Base-by-base conservation (phyloP, 352 stramenopile genomes). In the Thalassiosira exigua region DNA sequence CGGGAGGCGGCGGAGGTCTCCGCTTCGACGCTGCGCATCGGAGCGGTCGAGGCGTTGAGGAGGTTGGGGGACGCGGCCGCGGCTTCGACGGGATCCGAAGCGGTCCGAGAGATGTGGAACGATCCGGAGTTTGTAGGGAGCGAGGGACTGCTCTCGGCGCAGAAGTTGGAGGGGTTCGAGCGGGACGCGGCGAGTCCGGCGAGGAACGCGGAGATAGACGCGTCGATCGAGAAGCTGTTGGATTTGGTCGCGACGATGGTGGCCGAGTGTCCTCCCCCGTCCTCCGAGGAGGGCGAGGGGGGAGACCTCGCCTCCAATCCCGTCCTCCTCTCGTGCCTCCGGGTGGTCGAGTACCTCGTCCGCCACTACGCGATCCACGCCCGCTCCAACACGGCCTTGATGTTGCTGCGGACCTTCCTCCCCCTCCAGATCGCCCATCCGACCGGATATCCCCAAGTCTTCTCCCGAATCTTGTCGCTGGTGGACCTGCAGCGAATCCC, bases 331-430 rank as follows among this genome's bases (percentile, higher is more conserved):
- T 39, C 51, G 0, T 30, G 12, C 12, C 69, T 91, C 0, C 75
- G 88, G 56, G 76, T 92, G 14, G 66, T 93, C 24, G 89, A 94
- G 69, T 94, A 90, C 59, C 68, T 94, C 3, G n/a, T 94, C 0
- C 72, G 86, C n/a, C 61, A 76, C 22, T 93, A 91, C 64, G 58
- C 89, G 17, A 75, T 92, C 11, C 87, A 94, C 36, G 21, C 82
- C 29, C 75, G 71, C 3, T 50, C 67, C 7, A 53, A 42, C 12
- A 65, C 54, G 0, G 70, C 81, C 24, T 46, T 50, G 3, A 67
- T 64, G 14, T 51, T 90, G 3, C 57, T 94, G 0, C 50, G 69
- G 41, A 53, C 66, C 0, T 71, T 89, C 11, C 46, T 92, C 14
- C 86, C 88, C 7, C 24, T 81, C 0, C 59, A 75, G 9, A 19